phyloP scores from a whole-genome alignment of 805 yeast genomes.

The Sungouiella blattae region DNA sequence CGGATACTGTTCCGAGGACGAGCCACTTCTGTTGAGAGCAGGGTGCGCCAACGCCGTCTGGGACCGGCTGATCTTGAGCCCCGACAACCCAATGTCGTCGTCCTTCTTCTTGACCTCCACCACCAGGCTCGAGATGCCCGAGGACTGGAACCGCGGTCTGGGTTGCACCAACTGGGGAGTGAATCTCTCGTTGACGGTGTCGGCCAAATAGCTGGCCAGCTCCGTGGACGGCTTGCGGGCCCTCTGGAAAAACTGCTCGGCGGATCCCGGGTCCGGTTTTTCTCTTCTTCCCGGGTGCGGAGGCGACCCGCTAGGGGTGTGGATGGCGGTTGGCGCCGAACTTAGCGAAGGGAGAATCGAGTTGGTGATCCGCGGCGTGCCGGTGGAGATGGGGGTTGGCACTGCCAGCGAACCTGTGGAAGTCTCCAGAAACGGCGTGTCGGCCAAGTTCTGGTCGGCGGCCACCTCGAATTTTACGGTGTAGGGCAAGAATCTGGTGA shows the following conservation, averaged over 20 bases:
- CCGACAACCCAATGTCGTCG: constrained; percentile 32
- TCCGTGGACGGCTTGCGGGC: constrained; percentile 20
- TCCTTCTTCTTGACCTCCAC: constrained; percentile 30
- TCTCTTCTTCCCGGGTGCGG: constrained; percentile 18
- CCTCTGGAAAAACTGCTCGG: constrained; percentile 51
- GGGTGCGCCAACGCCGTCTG: constrained; percentile 20
- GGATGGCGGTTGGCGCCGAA: constrained; percentile 28
- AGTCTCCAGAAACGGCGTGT: constrained; percentile 2
- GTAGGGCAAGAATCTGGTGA: constrained; percentile 59
- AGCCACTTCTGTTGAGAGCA: constrained; percentile 4
- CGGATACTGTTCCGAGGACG: constrained; percentile 3
- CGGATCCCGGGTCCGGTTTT: constrained; percentile 29
- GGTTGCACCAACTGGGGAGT: constrained; percentile 43
- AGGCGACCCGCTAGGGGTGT: constrained; percentile 15
- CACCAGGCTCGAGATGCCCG: constrained; percentile 28
- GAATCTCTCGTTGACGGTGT: constrained; percentile 22
- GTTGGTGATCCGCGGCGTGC: constrained; percentile 12
- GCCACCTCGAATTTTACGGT: constrained; percentile 64
- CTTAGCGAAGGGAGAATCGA: constrained; percentile 36
- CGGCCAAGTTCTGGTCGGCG: constrained; percentile 1
- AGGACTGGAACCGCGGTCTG: constrained; percentile 33
- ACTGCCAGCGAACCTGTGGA: neutral
- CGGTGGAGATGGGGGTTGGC: neutral
- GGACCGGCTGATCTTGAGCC: constrained; percentile 33
- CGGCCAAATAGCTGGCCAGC: constrained; percentile 12